Base-by-base conservation (phyloP, 2,329 filamentous ascomycete genomes). In the Lecanicillium sp. region DNA sequence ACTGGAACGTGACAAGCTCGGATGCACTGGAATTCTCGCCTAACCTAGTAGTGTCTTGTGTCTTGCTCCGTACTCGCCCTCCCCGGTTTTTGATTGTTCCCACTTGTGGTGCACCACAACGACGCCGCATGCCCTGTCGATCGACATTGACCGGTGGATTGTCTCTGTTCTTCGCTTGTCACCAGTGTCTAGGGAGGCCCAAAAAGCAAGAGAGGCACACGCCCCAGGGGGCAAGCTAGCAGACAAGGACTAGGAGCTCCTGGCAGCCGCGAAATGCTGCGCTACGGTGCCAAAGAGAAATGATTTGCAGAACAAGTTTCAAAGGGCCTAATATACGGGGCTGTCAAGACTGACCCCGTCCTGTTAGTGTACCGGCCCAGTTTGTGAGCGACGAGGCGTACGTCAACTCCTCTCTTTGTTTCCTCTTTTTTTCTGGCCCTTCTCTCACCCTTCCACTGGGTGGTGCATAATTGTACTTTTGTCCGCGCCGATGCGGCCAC, bases 261-360 rank as follows among this genome's bases (percentile, higher is more conserved):
- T n/a, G n/a, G n/a, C 14, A 24, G 19, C n/a, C 8, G 32, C 10
- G 6, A 29, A 44, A 44, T 44, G 42, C 32, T 36, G 37, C 42
- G 42, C 42, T 43, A n/a, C 30, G n/a, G 17, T 12, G 23, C 42
- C 42, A 44, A 44, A 44, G 32, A 36, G 42, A 14, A 37, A 44
- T 44, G 42, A 44, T 44, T 44, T 44, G 42, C 42, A 44, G 42
- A 44, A 44, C 42, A 44, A 44, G 42, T 44, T 44, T 44, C 32
- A 44, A 36, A 44, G 12, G n/a, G 9, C 15, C 21, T 27, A 36
- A 36, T 26, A 21, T 26, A 19, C 30, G 42, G 38, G 42, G 15
- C 32, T n/a, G n/a, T n/a, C 32, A 15, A 21, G 42, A 44, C 42
- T 23, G 9, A n/a, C n/a, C 23, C 5, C 26, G 10, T 36, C 15